Evolutionary conservation across 352 stramenopile species (phyloP).

Genomic region (Paralagenidium karlingii): DNA sequence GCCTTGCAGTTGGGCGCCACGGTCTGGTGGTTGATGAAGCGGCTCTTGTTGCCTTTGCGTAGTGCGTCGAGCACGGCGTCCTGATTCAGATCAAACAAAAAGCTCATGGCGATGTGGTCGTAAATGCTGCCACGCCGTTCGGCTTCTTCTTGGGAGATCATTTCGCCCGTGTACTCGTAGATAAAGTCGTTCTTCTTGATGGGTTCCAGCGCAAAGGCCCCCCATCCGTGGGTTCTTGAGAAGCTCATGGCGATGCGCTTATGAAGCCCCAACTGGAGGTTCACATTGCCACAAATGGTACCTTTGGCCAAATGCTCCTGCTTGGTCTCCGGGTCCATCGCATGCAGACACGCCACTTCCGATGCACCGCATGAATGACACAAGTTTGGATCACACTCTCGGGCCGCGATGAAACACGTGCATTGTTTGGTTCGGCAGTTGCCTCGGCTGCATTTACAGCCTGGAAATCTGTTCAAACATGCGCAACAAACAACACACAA

Average conservation of each 20-base stretch:
- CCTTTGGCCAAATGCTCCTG: slow-evolving; percentile 4
- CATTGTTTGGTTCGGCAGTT: slow-evolving; percentile 43
- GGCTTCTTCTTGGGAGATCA: slow-evolving; percentile 64
- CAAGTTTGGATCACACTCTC: slow-evolving; percentile 64
- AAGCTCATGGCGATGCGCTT: slow-evolving; percentile 59
- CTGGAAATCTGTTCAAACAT: slow-evolving; percentile 31
- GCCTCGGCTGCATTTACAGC: slow-evolving; percentile 40
- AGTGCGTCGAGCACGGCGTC: slow-evolving; percentile 88
- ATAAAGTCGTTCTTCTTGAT: slow-evolving; percentile 63
- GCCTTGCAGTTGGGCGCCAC: slow-evolving; percentile 67
- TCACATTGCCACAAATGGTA: slow-evolving; percentile 44
- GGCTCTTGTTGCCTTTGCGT: slow-evolving; percentile 89
- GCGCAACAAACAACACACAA: too few relatives aligned
- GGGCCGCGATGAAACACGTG: slow-evolving; percentile 27
- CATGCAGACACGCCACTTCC: slow-evolving; percentile 29
- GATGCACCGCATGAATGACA: slow-evolving; percentile 57
- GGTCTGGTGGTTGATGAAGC: slow-evolving; percentile 83
- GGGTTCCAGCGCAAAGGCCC: slow-evolving; percentile 44
- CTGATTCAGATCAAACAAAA: slow-evolving; percentile 88
- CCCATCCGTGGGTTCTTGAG: slow-evolving; percentile 57
- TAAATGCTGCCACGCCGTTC: slow-evolving; percentile 79
- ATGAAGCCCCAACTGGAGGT: slow-evolving; percentile 32
- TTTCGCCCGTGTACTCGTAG: slow-evolving; percentile 54
- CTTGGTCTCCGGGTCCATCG: slow-evolving; percentile 19
- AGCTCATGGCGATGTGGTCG: slow-evolving; percentile 75